These are phyloP conservation scores for Candida nemodendra DNA, from an alignment of 805 yeast species.

Conservation along the genomic window DNA sequence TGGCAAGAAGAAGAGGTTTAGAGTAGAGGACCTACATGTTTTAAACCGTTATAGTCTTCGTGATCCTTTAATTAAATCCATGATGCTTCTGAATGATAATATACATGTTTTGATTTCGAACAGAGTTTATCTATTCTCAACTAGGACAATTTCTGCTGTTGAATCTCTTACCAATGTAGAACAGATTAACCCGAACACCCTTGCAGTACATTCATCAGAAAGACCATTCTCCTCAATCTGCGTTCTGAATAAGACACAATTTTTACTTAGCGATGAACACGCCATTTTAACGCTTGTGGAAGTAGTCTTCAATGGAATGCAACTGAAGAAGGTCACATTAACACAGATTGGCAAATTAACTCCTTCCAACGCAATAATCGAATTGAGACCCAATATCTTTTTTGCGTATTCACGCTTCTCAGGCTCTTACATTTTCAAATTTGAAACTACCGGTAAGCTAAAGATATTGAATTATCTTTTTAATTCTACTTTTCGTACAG, in stretches of 20 bases:
- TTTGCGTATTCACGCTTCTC: constrained; percentile 6
- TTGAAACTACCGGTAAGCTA: neutral
- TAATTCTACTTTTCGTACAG: neutral
- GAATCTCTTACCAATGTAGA: neutral
- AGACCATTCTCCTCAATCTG: neutral
- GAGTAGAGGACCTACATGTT: neutral
- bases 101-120: constrained; percentile 7
- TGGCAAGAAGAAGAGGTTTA: too few species aligned
- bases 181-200: neutral
- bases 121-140: constrained; percentile 2
- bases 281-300: neutral
- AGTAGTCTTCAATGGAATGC: neutral
- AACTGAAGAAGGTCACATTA: neutral
- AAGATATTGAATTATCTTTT: neutral
- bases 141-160: neutral
- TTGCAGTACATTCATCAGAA: neutral
- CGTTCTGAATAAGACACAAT: neutral
- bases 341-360: constrained; percentile 4
- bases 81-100: neutral
- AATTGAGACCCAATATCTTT: constrained; percentile 1
- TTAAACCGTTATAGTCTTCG: neutral
- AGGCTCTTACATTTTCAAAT: constrained; percentile 4
- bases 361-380: constrained; percentile 2
- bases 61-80: neutral
- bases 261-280: constrained; percentile 3